Evolutionary conservation across 371 early-diverging fungal genomes (phyloP), one percentile per base, ranked within the genome.

Genomic region (Mucor indicus): DNA sequence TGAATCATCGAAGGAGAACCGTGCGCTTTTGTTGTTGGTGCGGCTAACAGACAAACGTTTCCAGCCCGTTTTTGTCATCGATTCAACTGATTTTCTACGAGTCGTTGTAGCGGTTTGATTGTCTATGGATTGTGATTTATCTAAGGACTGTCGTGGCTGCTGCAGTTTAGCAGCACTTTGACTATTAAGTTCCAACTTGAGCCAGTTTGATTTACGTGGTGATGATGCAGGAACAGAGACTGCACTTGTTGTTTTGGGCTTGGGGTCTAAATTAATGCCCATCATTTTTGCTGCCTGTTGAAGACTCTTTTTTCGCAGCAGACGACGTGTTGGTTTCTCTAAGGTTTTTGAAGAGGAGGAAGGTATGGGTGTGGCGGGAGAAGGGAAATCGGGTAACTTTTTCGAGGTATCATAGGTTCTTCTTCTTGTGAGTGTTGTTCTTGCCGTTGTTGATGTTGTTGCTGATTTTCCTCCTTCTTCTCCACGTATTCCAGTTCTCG

Each of bases 251-350:
- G 30, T n/a, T 35, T 17, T 23, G 2, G 39, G 39, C 17, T n/a
- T 50, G 33, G 42, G 31, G 1, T 27, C n/a, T 17, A 39, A 16
- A 15, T 50, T 56, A 1, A 50, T 16, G 2, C 51, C 51, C 9
- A 57, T 13, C 16, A 41, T 57, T 21, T 42, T 46, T 0, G 37
- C 47, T 0, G 47, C 50, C 2, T 44, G 25, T 19, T 57, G 57
- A 9, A 57, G 22, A 24, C 57, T 57, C 38, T 57, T 57, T 25
- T 57, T 45, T 37, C 57, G 35, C 5, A 57, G 32, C 4, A 57
- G 17, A 1, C 60, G 54, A 81, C 7, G 95, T 50, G 64, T 80
- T 35, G 73, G 90, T 57, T 93, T 89, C 57, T 94, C 94, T 56
- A 76, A 89, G 2, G 50, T 42, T 10, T 31, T 33, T 27, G 29